These are phyloP conservation scores for Asterochloris sp. DNA, from an alignment of 139 green algal genomes.

Conservation along the genomic window DNA sequence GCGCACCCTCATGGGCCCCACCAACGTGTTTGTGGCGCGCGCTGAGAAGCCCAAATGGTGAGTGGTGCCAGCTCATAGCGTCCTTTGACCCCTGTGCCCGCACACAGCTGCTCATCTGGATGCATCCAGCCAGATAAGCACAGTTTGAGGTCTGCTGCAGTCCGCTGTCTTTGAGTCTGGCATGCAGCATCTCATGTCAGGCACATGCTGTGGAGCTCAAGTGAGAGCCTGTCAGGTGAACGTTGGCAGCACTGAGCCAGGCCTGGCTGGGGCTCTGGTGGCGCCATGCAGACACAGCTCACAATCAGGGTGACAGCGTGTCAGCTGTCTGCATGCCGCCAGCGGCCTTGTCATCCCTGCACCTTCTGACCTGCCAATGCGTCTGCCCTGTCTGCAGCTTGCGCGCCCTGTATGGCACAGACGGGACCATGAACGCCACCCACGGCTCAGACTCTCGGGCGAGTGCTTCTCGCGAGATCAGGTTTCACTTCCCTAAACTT, in stretches of 20 bases:
- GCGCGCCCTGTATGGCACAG: conserved; percentile 70
- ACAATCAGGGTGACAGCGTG: background rate
- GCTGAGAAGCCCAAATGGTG: conserved; percentile 51
- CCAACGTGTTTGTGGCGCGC: conserved; percentile 57
- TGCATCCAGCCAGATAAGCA: no score
- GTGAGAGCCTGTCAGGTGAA: no score
- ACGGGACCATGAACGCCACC: conserved; percentile 71
- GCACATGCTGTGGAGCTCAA: no score
- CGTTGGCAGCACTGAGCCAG: background rate
- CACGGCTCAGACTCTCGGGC: conserved; percentile 72
- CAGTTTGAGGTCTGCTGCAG: no score
- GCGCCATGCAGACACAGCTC: background rate
- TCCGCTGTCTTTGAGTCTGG: no score
- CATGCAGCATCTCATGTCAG: no score
- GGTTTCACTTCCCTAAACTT: conserved; percentile 74
- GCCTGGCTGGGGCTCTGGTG: background rate
- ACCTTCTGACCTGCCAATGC: background rate
- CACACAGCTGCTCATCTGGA: background rate
- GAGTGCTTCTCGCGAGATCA: conserved; percentile 68
- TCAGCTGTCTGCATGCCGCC: background rate
- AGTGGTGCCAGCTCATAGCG: background rate
- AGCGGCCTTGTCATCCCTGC: background rate
- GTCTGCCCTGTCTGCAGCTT: conserved; percentile 38
- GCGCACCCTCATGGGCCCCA: conserved; percentile 75
- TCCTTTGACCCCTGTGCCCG: no score